phyloP scores from a whole-genome alignment of 176 grass and related monocot genomes.

The Carex pumila region DNA sequence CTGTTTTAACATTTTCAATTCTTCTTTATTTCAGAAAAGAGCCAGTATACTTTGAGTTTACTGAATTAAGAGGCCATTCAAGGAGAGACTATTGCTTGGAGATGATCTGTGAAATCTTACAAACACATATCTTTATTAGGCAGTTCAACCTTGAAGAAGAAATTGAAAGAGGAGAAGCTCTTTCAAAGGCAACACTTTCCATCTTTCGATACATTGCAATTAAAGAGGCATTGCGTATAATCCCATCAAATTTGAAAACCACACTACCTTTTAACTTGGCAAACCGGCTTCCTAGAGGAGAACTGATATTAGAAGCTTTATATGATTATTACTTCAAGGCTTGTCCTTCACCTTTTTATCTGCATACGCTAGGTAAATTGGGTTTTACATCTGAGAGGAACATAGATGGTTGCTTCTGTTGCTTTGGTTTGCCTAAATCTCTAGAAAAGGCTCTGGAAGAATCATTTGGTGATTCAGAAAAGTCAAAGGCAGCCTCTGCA shows the following conservation, averaged over 20 bases:
- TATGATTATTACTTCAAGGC: constrained; percentile 53
- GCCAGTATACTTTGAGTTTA: constrained; percentile 77
- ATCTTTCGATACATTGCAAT: constrained; percentile 76
- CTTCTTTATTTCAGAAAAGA: constrained; percentile 46
- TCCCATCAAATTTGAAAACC: constrained; percentile 81
- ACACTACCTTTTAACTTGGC: constrained; percentile 78
- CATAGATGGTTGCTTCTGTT: constrained; percentile 35
- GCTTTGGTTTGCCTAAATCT: constrained; percentile 55
- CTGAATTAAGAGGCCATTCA: constrained; percentile 61
- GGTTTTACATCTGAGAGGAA: constrained; percentile 49
- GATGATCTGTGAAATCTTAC: constrained; percentile 71
- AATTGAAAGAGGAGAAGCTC: constrained; percentile 61
- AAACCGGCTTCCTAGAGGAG: constrained; percentile 93
- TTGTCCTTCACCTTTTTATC: constrained; percentile 62
- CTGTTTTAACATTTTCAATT: constrained; percentile 15
- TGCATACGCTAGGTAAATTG: constrained; percentile 58
- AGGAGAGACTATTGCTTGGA: constrained; percentile 83
- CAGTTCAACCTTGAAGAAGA: constrained; percentile 60
- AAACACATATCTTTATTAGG: constrained; percentile 72
- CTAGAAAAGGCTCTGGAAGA: constrained; percentile 75
- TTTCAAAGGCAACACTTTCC: constrained; percentile 63
- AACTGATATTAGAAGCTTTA: constrained; percentile 74
- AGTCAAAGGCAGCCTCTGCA: constrained; percentile 59
- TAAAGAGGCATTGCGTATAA: constrained; percentile 69
- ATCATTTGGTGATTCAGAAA: constrained; percentile 67